Percentiles rank a stretch among this genome's conserved stretches.
Evolutionary conservation across 106 monocot species (phyloP).

Genomic region (Gastrodia elata): DNA sequence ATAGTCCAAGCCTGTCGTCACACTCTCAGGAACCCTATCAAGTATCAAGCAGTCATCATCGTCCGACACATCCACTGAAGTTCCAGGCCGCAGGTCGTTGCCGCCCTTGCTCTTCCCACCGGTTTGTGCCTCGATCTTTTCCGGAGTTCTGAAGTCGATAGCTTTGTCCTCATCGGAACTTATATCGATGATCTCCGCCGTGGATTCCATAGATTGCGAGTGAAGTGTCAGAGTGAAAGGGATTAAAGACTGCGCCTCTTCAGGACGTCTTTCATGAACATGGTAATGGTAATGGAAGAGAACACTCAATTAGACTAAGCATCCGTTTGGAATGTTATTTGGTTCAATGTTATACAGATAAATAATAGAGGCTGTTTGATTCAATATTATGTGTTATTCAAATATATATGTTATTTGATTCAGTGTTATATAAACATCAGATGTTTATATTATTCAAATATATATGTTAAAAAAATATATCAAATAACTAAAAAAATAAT

Average conservation of each 20-base stretch:
- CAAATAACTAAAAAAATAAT: no score
- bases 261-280: not conserved
- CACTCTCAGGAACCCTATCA: not conserved
- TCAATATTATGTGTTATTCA: no score
- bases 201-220: not conserved
- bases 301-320: no score
- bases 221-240: not conserved
- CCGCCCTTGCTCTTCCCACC: not conserved
- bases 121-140: not conserved
- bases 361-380: no score
- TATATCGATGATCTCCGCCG: not conserved
- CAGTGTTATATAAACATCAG: no score
- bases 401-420: no score
- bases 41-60: constrained; percentile 7
- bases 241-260: not conserved
- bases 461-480: no score
- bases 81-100: not conserved
- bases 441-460: no score
- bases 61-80: not conserved
- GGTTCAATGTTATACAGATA: no score
- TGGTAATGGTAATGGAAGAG: not conserved
- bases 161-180: constrained; percentile 2
- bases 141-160: not conserved
- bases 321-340: no score
- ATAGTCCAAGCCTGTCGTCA: not conserved